Evolutionary conservation across 805 yeast species (phyloP).

Genomic region (Starmerella bombi): DNA sequence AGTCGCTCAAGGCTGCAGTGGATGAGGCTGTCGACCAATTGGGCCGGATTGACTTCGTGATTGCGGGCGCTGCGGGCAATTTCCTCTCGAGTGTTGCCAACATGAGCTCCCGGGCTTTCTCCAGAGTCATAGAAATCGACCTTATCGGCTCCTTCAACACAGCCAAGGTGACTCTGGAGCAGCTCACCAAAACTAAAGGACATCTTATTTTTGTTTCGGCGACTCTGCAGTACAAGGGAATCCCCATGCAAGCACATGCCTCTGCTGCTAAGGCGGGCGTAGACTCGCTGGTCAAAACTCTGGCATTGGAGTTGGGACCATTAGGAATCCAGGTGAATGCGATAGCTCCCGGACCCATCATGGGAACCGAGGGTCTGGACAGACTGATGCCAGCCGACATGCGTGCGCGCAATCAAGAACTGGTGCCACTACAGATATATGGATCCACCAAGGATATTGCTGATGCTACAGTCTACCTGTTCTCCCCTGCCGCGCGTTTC

Average conservation of each 20-base stretch:
- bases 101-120: conserved; percentile 74
- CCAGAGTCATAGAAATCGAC: conserved; percentile 76
- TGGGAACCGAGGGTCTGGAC: conserved; percentile 71
- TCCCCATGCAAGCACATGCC: conserved; percentile 80
- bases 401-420: conserved; percentile 32
- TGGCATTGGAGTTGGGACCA: conserved; percentile 88
- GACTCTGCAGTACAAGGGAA: conserved; percentile 78
- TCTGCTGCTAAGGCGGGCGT: conserved; percentile 94
- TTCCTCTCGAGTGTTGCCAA: conserved; percentile 68
- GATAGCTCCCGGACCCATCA: conserved; percentile 87
- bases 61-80: conserved; percentile 96
- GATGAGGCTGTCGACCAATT: conserved; percentile 48
- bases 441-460: conserved; percentile 75
- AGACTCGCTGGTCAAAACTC: conserved; percentile 69
- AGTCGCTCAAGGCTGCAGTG: conserved; percentile 50
- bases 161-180: conserved; percentile 62
- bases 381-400: conserved; percentile 40
- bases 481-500: conserved; percentile 69
- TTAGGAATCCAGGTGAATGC: conserved; percentile 71
- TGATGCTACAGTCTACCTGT: conserved; percentile 67
- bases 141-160: conserved; percentile 81
- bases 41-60: conserved; percentile 74
- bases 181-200: conserved; percentile 57
- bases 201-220: conserved; percentile 69
- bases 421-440: conserved; percentile 38